Conservation (phyloP, 1,284 basidiomycete species). For the Pseudozyma tsukubaensis region DNA sequence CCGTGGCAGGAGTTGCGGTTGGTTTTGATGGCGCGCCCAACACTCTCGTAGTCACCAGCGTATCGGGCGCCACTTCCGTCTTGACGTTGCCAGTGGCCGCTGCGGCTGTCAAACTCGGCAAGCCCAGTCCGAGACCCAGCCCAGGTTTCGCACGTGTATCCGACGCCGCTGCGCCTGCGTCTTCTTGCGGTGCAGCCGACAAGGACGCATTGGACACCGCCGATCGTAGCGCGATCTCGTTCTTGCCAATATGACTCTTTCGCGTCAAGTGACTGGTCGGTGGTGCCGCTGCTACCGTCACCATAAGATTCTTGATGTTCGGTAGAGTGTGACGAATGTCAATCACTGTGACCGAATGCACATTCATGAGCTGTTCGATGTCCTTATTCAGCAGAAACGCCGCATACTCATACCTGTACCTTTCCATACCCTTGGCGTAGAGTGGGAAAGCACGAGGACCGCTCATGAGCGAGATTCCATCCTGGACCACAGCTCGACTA, state of each 20-base stretch:
- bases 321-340: constrained; percentile 96
- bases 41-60: constrained; percentile 38
- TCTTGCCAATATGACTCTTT: constrained; percentile 48
- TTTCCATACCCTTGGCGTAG: constrained; percentile 91
- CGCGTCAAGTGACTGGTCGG: constrained; percentile 40
- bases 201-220: background rate
- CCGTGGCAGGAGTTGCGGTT: constrained; percentile 16
- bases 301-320: constrained; percentile 91
- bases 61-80: constrained; percentile 16
- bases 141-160: background rate
- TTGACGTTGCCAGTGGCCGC: constrained; percentile 6
- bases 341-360: constrained; percentile 74
- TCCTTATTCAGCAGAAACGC: constrained; percentile 97
- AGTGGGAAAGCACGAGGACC: constrained; percentile 74
- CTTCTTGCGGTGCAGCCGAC: background rate
- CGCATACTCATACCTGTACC: constrained; percentile 96
- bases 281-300: constrained; percentile 74
- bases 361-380: constrained; percentile 76
- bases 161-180: background rate
- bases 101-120: constrained; percentile 12
- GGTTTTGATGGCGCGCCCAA: constrained; percentile 27
- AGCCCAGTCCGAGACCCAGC: constrained; percentile 19
- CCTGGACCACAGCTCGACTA: constrained; percentile 60
- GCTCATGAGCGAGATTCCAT: constrained; percentile 65
- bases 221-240: constrained; percentile 42